Evolutionary conservation across 805 yeast species (phyloP), one percentile per base, ranked within the genome.

Genomic region (Trichomonascus vanleenenianus): DNA sequence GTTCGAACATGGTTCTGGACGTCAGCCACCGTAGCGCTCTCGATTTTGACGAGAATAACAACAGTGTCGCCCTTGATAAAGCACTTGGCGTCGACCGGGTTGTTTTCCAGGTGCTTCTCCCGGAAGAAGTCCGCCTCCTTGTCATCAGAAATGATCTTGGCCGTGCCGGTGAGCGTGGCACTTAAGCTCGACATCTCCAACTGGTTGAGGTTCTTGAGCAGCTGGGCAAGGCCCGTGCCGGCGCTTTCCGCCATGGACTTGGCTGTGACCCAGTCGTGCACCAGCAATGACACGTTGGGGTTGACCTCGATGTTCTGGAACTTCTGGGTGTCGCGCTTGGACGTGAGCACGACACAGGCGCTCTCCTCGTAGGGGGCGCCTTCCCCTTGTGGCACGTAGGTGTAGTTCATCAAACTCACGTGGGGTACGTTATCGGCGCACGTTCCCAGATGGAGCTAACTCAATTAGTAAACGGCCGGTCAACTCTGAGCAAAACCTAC

Each of bases 251-350:
- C 33, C 49, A 46, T 31, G 34, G 66, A 63, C 56, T 73, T 72
- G 3, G 83, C 78, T 1, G 86, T 74, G 12, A 83, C 75, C 96
- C 96, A 89, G 57, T 91, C 97, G 60, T 91, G 97, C 37, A 91
- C 78, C 49, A 91, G 70, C 39, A 91, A 61, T 0, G 96, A 83
- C 4, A 91, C 96, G 36, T 76, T 73, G 7, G 91, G 88, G 59
- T 91, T 91, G 30, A 58, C 63, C 11, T 62, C 51, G 42, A 91
- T 75, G 64, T 91, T 89, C 31, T 72, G 64, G 62, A 74, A 85
- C 65, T 89, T 91, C 48, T 78, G 78, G 8, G 97, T 86, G 44
- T 74, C 65, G 47, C 73, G 75, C 1, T 81, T 80, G 1, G 95
- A 79, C 2, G 95, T 79, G 47, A 89, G 69, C 14, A 91, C 76